Evolutionary conservation across 306 rosid genomes (phyloP), one percentile per base, ranked within the genome.

Genomic region (Fragaria nilgerrensis): DNA sequence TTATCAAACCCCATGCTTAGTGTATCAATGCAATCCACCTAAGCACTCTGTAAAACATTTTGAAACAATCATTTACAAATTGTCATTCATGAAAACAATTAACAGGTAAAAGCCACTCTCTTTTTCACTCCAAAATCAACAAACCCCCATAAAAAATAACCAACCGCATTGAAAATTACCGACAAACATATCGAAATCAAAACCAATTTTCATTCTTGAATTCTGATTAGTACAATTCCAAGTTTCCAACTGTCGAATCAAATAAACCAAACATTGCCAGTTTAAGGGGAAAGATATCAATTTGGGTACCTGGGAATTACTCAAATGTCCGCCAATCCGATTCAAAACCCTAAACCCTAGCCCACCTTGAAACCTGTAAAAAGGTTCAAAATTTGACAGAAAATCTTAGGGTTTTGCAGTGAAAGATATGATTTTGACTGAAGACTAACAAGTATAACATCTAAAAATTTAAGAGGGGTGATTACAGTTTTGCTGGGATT

Each of bases 1-100:
- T 89, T 96, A 85, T 96, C 99, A 82, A 96, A 96, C 50, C 99
- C 99, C 99, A 96, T 96, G 37, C 89, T 79, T 73, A 82, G 39
- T 53, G 65, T 82, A 83, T 71, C 80, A 83, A 88, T 11, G 23
- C 76, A 69, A 79, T 27, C 47, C 59, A 81, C 84, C 89, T 84
- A 41, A 77, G 73, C 58, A 13, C 67, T 20, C 41, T 55, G 39
- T 15, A 56, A 75, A 69, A 48, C 44, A 50, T 45, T 32, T 14
- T 2, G 62, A 73, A 27, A 16, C 43, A 72, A 36, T 53, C 66
- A 53, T 23, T 25, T 11, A 59, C 49, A n/a, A 32, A 43, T 25
- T 4, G 34, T 7, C 22, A 75, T 71, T 48, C 10, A 14, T 27
- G 27, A 39, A 17, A 32, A 48, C 15, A 17, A 49, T 32, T 4